Percentiles rank a stretch among this genome's conserved stretches.
phyloP scores from a whole-genome alignment of 2,329 filamentous ascomycete genomes.

The Sclerotinia nivalis region DNA sequence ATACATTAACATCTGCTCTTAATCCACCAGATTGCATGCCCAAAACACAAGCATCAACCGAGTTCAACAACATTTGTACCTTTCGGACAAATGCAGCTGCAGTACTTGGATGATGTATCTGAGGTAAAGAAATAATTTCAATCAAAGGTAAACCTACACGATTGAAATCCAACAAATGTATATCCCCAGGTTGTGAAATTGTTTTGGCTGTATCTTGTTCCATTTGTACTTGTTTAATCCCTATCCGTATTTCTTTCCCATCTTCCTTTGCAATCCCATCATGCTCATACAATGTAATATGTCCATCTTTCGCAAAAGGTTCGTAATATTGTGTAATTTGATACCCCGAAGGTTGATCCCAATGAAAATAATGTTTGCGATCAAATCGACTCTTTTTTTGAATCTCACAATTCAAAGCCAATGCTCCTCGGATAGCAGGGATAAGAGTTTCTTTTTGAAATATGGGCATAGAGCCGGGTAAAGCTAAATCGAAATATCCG shows the following conservation, averaged over 20 bases:
- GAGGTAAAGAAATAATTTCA: slow-evolving; percentile 90
- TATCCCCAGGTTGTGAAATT: slow-evolving; percentile 69
- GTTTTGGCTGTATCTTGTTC: slow-evolving; percentile 99
- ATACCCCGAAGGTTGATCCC: slow-evolving; percentile 94
- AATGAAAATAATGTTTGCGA: slow-evolving; percentile 98
- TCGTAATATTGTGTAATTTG: slow-evolving; percentile 97
- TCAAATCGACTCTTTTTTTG: slow-evolving; percentile 82
- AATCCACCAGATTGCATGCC: slow-evolving; percentile 94
- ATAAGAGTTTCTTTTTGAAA: slow-evolving; percentile 83
- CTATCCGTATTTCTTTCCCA: slow-evolving; percentile 68
- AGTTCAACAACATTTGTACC: slow-evolving; percentile 75
- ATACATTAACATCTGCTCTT: slow-evolving; percentile 94
- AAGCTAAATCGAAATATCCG: slow-evolving; percentile 82
- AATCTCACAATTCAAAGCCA: slow-evolving; percentile 79
- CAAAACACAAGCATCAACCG: slow-evolving; percentile 80
- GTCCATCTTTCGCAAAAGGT: slow-evolving; percentile 68
- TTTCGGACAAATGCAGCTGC: slow-evolving; percentile 89
- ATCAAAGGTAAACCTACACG: slow-evolving; percentile 87
- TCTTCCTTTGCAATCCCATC: slow-evolving; percentile 80
- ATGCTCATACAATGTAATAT: slow-evolving; percentile 66
- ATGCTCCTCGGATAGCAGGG: slow-evolving; percentile 84
- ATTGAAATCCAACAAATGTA: slow-evolving; percentile 88
- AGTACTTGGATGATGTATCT: slow-evolving; percentile 83
- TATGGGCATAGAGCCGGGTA: slow-evolving; percentile 83
- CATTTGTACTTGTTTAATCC: slow-evolving; percentile 93